A percentile compares a stretch with the other conserved stretches of the same genome.
Conservation (phyloP, 768 basidiomycete genomes). For the Naganishia friedmannii region DNA sequence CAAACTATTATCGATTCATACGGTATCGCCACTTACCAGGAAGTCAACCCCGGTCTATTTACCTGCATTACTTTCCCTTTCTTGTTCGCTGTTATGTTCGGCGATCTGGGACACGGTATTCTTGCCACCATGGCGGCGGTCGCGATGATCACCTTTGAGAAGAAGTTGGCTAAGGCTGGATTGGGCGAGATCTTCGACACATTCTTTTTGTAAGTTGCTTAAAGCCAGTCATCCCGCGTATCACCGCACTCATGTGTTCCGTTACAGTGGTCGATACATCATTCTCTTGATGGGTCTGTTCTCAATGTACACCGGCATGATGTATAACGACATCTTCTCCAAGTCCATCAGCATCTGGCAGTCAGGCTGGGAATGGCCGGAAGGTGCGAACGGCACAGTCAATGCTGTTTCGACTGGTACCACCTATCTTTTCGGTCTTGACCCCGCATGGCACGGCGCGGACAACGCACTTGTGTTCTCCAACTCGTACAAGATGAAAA, state of each 20-base stretch:
- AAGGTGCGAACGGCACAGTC: slow-evolving; percentile 57
- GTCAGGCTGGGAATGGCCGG: slow-evolving; percentile 83
- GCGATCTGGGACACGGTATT: slow-evolving; percentile 92
- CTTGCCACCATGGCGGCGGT: slow-evolving; percentile 73
- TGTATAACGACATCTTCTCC: slow-evolving; percentile 99
- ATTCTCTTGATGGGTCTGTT: slow-evolving; percentile 97
- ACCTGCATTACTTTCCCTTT: slow-evolving; percentile 85
- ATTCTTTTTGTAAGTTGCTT: slow-evolving; percentile 82
- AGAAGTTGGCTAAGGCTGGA: slow-evolving; percentile 67
- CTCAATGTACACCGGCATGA: slow-evolving; percentile 91
- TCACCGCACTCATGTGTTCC: slow-evolving; percentile 12
- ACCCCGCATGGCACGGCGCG: slow-evolving; percentile 90
- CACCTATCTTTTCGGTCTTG: slow-evolving; percentile 89
- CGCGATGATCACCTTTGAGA: slow-evolving; percentile 84
- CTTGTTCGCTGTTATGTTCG: slow-evolving; percentile 99
- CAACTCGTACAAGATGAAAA: slow-evolving; percentile 99
- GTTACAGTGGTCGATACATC: slow-evolving; percentile 76
- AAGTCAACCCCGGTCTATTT: slow-evolving; percentile 93
- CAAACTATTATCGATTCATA: slow-evolving; percentile 98
- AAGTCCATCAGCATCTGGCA: slow-evolving; percentile 80
- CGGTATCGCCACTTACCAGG: slow-evolving; percentile 89
- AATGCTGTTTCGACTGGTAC: slow-evolving; percentile 62
- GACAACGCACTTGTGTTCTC: slow-evolving; percentile 89
- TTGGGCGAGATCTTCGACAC: slow-evolving; percentile 80
- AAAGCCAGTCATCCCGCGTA: neutral